phyloP scores from a whole-genome alignment of 768 basidiomycete genomes.

The Termitomyces sp. region DNA sequence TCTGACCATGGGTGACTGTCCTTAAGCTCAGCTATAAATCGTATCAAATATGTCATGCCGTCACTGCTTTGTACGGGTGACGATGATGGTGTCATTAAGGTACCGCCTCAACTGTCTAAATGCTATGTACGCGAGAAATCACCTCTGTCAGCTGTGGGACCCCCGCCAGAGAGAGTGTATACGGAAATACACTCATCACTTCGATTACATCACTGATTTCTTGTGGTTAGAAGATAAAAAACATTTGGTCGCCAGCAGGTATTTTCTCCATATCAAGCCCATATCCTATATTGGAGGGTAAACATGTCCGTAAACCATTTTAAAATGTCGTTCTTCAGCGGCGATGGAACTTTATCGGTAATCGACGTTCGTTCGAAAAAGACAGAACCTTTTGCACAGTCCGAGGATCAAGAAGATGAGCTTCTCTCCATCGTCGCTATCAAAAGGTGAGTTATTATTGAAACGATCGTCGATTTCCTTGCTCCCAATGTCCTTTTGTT shows the following conservation, averaged over 20 bases:
- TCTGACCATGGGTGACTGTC: conserved; percentile 30
- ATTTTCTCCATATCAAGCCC: conserved; percentile 1
- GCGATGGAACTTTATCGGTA: conserved; percentile 90
- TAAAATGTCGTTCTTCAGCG: conserved; percentile 40
- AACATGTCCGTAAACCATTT: background rate
- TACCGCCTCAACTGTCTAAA: conserved; percentile 23
- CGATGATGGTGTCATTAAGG: conserved; percentile 93
- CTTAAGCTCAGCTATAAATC: conserved; percentile 77
- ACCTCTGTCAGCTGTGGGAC: conserved; percentile 77
- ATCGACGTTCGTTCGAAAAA: conserved; percentile 87
- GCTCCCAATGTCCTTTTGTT: background rate
- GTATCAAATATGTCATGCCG: conserved; percentile 66
- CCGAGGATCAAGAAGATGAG: conserved; percentile 96
- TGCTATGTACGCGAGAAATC: background rate
- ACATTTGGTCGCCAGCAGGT: conserved; percentile 88
- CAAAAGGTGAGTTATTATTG: conserved; percentile 44
- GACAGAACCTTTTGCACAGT: conserved; percentile 71
- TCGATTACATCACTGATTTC: conserved; percentile 93
- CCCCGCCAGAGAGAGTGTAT: conserved; percentile 61
- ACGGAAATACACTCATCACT: conserved; percentile 78
- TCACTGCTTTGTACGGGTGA: conserved; percentile 83
- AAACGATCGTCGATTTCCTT: conserved; percentile 2
- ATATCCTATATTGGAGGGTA: background rate
- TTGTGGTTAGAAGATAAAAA: conserved; percentile 80
- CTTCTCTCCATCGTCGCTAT: conserved; percentile 82